A percentile compares a stretch with the other conserved stretches of the same genome.
These are phyloP conservation scores for Kodamaea restingae DNA, from an alignment of 805 yeast genomes.

Conservation along the genomic window DNA sequence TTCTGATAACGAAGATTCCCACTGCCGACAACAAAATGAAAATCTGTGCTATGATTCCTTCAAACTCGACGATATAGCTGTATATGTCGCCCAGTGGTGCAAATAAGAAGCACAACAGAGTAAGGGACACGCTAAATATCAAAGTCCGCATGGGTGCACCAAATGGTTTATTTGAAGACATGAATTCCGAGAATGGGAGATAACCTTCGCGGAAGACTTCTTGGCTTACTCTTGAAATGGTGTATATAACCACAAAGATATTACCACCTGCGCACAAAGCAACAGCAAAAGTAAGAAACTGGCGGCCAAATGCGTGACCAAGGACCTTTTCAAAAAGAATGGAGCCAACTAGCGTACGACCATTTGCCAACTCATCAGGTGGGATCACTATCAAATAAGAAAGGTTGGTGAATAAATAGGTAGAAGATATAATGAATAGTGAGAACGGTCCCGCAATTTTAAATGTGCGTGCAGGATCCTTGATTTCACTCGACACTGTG, in stretches of 20 bases:
- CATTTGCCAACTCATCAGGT: constrained; percentile 46
- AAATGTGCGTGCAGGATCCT: constrained; percentile 54
- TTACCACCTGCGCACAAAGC: constrained; percentile 63
- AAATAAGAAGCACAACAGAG: constrained; percentile 35
- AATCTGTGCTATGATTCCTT: constrained; percentile 48
- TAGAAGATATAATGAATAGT: constrained; percentile 41
- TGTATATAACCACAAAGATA: constrained; percentile 56
- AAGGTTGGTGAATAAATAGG: constrained; percentile 49
- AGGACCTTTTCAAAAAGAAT: constrained; percentile 52
- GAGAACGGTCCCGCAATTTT: constrained; percentile 61
- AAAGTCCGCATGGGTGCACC: constrained; percentile 56
- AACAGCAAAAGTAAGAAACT: constrained; percentile 51
- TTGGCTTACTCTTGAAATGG: constrained; percentile 59
- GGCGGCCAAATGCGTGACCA: constrained; percentile 50
- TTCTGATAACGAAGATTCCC: constrained; percentile 55
- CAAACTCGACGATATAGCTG: constrained; percentile 48
- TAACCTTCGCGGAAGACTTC: constrained; percentile 63
- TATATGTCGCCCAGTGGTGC: constrained; percentile 49
- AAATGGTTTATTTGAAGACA: constrained; percentile 55
- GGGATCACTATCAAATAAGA: constrained; percentile 56
- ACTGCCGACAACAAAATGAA: constrained; percentile 50
- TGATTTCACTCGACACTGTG: constrained; percentile 57
- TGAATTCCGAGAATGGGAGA: constrained; percentile 46
- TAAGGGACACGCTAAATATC: constrained; percentile 38
- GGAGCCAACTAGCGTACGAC: constrained; percentile 60